phyloP scores from a whole-genome alignment of 305 asterid genomes.

The Fraxinus xanthoxyloides region DNA sequence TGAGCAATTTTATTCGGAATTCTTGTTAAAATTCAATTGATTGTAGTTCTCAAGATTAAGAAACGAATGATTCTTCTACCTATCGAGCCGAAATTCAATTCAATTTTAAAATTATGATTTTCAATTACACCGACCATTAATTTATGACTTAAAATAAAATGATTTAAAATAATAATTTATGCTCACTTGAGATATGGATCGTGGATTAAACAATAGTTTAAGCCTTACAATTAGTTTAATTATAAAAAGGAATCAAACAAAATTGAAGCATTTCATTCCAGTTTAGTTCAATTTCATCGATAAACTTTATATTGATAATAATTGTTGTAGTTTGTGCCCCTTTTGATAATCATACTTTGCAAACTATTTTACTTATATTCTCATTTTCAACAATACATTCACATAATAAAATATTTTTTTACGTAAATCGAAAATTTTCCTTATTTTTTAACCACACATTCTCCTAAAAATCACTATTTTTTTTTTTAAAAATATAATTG shows the following conservation, averaged over 20 bases:
- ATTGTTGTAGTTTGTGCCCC: background rate
- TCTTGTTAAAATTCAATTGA: background rate
- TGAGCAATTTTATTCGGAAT: background rate
- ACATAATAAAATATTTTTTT: too few species aligned
- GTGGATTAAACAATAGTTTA: background rate
- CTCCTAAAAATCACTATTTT: too few species aligned
- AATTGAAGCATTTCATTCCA: background rate
- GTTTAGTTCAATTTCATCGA: background rate
- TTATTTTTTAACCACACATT: too few species aligned
- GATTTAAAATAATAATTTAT: background rate
- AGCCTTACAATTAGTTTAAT: background rate
- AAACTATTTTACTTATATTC: too few species aligned
- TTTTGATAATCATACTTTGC: too few species aligned
- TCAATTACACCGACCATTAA: background rate
- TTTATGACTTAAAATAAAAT: background rate
- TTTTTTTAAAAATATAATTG: too few species aligned
- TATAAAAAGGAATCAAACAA: background rate
- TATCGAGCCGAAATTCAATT: background rate
- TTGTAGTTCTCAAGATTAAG: background rate
- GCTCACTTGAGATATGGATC: background rate
- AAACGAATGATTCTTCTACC: background rate
- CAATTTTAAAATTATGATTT: background rate
- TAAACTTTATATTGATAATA: background rate
- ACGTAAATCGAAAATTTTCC: too few species aligned
- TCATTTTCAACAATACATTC: too few species aligned